Evolutionary conservation across 805 yeast genomes (phyloP), one percentile per base, ranked within the genome.

Genomic region (Candida alai): DNA sequence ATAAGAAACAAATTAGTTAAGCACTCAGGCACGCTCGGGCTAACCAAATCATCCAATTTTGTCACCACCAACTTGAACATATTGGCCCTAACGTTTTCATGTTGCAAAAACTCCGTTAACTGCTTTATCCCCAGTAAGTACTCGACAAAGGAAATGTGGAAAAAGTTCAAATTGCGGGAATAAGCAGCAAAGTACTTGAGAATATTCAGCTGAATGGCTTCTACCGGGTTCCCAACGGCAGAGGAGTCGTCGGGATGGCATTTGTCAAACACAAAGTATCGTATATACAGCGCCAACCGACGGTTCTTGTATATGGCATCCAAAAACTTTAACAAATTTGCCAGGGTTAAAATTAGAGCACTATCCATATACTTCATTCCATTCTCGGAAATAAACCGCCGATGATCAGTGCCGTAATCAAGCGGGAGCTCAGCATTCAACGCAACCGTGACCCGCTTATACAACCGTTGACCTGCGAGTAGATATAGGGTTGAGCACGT

Each of bases 181-280:
- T 47, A 28, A 6, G 30, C 14, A 4, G 56, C 60, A 42, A 60
- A 55, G 28, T 51, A 53, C 6, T 47, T 53, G 14, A 56, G 48
- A 8, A 57, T 35, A 12, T 49, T 37, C 22, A 42, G 39, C 41
- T 60, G 65, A 8, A 51, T 35, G 23, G 41, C 45, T 14, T 27
- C 24, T 18, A 33, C 13, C 6, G 31, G 13, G 8, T 26, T 24
- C 10, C 26, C 35, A n/a, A n/a, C n/a, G n/a, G n/a, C n/a, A n/a
- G n/a, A n/a, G 7, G 7, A 12, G 21, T 37, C 40, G 18, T 32
- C 32, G 18, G 21, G 19, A 25, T 28, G 24, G 43, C 65, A 58
- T 36, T 59, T 59, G 40, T 59, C 66, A 43, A 61, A 60, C 13
- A 58, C 52, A 33, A 61, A 59, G 34, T 41, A 58, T 37, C 47